Base-by-base conservation (phyloP, 306 rosid species). In the Sindora glabra region DNA sequence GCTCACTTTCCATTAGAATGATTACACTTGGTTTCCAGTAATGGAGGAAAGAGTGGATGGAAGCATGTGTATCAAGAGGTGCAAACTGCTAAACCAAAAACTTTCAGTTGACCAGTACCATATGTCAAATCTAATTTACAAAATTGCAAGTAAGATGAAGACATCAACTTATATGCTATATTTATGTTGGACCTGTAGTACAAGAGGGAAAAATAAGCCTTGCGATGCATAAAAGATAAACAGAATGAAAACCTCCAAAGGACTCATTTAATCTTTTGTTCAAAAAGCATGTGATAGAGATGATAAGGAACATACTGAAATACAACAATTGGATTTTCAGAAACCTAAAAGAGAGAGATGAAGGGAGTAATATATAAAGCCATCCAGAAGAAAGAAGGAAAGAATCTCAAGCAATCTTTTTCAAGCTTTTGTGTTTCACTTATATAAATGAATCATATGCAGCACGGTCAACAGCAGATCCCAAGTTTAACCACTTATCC, bases 21-120 rank as follows among this genome's bases (percentile, higher is more conserved):
- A 87, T 83, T 18, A 82, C 95, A 58, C 58, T 74, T 21, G 97
- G 97, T 69, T 77, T 87, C 97, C 97, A 91, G 76, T 83, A 71
- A 37, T 68, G 68, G 22, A 91, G 82, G 79, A 91, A 91, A 62
- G 80, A 69, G 34, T 69, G 80, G 36, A 91, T 62, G 34, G 86
- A 80, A 58, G 79, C 48, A 42, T 87, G 87, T 7, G 86, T 83
- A 71, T 91, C 97, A 56, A 91, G 16, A 0, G 96, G 97, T 0
- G 95, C 85, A 85, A 91, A 83, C 95, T 91, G 79, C 16, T 56
- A 41, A 60, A 71, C 48, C 18, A 62, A 15, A 41, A 62, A 66
- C 44, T 60, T 64, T 68, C 64, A 76, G 68, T 14, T 60, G 25
- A 67, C 14, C 52, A 72, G 42, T 64, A 61, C 48, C 38, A 71